Evolutionary conservation across 177 flowering plant species (phyloP).

Genomic region (Tripterygium wilfordii): DNA sequence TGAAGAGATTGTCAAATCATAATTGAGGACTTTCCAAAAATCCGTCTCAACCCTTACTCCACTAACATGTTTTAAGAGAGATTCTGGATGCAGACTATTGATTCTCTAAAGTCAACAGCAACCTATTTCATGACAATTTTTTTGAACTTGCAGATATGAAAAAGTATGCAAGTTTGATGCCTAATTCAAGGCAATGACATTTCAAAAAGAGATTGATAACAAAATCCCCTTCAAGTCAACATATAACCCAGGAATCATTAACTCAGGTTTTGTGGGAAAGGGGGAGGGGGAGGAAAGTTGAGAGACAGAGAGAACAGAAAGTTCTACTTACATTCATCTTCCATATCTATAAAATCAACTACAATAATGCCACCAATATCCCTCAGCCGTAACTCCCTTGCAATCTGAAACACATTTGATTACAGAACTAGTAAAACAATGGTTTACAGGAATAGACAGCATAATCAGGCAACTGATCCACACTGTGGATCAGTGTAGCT

Average conservation of each 20-base stretch:
- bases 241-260: too few species aligned
- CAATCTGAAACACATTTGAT: slow-evolving; percentile 60
- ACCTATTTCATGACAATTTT: too few species aligned
- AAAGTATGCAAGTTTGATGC: too few species aligned
- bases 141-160: too few species aligned
- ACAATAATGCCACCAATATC: slow-evolving; percentile 98
- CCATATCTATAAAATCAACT: slow-evolving; percentile 96
- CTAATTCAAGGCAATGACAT: too few species aligned
- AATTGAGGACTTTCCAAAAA: too few species aligned
- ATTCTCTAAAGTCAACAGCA: not conserved
- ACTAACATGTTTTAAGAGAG: not conserved
- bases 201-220: too few species aligned
- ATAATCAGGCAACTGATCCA: not conserved
- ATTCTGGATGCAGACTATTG: not conserved
- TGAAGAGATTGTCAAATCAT: not conserved
- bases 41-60: too few species aligned
- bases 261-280: not conserved
- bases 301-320: slow-evolving; percentile 6
- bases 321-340: slow-evolving; percentile 66
- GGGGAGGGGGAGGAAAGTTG: not conserved
- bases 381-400: slow-evolving; percentile 90
- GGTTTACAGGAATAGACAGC: not conserved
- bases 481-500: too few species aligned
- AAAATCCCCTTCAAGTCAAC: too few species aligned
- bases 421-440: not conserved